These are phyloP conservation scores for Phytophthora europaea DNA, from an alignment of 352 stramenopile genomes.

Conservation along the genomic window DNA sequence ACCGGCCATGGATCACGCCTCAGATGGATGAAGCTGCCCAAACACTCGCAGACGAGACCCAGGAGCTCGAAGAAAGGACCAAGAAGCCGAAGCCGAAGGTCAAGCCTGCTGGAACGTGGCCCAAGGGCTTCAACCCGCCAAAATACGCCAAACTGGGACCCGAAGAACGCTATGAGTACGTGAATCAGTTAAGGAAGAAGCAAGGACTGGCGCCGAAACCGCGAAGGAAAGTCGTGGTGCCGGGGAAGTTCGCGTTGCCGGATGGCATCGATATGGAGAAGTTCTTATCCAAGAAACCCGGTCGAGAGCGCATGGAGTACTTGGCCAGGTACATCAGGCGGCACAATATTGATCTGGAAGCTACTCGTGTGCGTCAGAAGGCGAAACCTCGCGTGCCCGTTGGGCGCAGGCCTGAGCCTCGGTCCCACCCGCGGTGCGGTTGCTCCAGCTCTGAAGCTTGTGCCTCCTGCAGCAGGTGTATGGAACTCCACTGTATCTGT, in stretches of 20 bases:
- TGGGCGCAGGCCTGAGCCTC: slow-evolving; percentile 31
- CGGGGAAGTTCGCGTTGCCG: background rate
- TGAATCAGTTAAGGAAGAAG: slow-evolving; percentile 29
- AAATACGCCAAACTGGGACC: slow-evolving; percentile 27
- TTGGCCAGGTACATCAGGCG: slow-evolving; percentile 39
- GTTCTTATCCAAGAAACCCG: slow-evolving; percentile 3
- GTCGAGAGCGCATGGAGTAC: slow-evolving; percentile 34
- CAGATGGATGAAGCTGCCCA: background rate
- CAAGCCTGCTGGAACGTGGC: background rate
- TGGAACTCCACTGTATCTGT: slow-evolving; percentile 73
- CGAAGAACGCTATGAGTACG: slow-evolving; percentile 33
- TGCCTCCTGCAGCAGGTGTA: slow-evolving; percentile 59
- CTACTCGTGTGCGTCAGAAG: background rate
- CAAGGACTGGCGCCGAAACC: background rate
- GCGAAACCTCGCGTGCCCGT: slow-evolving; percentile 11
- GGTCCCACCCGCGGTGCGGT: slow-evolving; percentile 45
- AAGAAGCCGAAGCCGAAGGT: background rate
- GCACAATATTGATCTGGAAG: slow-evolving; percentile 35
- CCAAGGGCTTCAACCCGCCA: slow-evolving; percentile 25
- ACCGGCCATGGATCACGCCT: background rate
- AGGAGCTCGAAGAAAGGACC: background rate
- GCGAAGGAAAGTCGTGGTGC: background rate
- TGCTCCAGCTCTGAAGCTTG: slow-evolving; percentile 63
- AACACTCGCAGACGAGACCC: background rate
- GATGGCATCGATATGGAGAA: slow-evolving; percentile 5